These are phyloP conservation scores for Neurospora sp. DNA, from an alignment of 495 filamentous ascomycete species.

Conservation along the genomic window DNA sequence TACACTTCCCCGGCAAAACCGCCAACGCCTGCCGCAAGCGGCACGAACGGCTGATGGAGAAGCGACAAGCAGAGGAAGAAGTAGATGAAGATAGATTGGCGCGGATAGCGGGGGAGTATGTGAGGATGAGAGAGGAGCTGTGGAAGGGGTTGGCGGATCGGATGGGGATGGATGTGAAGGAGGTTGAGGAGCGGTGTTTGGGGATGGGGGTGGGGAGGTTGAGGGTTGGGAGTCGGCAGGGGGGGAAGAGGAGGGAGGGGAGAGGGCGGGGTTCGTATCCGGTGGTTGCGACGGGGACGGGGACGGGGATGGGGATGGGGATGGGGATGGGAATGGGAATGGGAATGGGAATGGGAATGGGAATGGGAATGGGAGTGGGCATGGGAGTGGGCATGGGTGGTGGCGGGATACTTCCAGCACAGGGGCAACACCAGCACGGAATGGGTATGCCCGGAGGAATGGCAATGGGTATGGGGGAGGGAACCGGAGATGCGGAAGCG, in stretches of 20 bases:
- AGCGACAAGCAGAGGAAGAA: constrained; percentile 43
- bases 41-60: constrained; percentile 63
- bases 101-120: constrained; percentile 54
- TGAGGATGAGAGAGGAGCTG: constrained; percentile 55
- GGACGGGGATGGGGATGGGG: background rate
- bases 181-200: constrained; percentile 56
- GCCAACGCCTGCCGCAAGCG: constrained; percentile 74
- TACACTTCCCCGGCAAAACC: constrained; percentile 60
- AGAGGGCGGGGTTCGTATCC: constrained; percentile 36
- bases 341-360: too few species aligned
- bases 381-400: too few species aligned
- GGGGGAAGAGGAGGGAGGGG: constrained; percentile 22
- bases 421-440: too few species aligned
- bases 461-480: too few species aligned
- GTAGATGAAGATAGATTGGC: constrained; percentile 57
- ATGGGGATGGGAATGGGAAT: too few species aligned
- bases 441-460: too few species aligned
- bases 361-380: too few species aligned
- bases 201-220: background rate
- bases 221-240: background rate
- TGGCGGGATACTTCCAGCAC: too few species aligned
- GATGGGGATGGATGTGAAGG: constrained; percentile 56
- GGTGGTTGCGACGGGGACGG: constrained; percentile 24
- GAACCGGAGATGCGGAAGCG: too few species aligned
- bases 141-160: constrained; percentile 54